These are phyloP conservation scores for Chrysanthemum lavandulifolium DNA, from an alignment of 129 eudicot genomes.

Conservation along the genomic window DNA sequence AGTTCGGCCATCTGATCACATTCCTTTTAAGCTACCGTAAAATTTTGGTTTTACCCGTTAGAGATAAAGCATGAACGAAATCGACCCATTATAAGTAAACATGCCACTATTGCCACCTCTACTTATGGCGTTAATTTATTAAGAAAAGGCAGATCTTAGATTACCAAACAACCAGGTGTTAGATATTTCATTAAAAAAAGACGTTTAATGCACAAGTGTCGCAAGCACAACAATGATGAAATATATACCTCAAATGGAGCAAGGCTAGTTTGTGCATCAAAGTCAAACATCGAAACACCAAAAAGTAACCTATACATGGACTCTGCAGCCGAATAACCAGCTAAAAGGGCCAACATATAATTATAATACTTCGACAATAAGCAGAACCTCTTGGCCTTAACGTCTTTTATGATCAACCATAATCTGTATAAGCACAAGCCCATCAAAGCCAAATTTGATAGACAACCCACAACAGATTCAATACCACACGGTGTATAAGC, in stretches of 20 bases:
- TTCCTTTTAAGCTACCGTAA: too few species aligned
- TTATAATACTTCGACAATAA: slow-evolving; percentile 48
- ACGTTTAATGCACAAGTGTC: background rate
- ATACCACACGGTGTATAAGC: slow-evolving; percentile 71
- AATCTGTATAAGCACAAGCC: slow-evolving; percentile 53
- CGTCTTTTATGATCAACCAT: slow-evolving; percentile 46
- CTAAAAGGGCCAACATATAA: slow-evolving; percentile 51
- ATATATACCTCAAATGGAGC: slow-evolving; percentile 69
- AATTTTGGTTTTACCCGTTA: too few species aligned
- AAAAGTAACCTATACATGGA: slow-evolving; percentile 53
- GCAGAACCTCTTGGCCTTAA: slow-evolving; percentile 45
- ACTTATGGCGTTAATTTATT: background rate
- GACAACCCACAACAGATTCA: slow-evolving; percentile 45
- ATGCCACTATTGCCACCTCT: too few species aligned
- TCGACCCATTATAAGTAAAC: too few species aligned
- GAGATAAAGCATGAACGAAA: too few species aligned
- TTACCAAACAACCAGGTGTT: background rate
- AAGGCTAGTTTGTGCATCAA: slow-evolving; percentile 46
- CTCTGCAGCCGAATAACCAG: slow-evolving; percentile 53
- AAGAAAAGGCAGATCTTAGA: slow-evolving; percentile 4
- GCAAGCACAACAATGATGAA: slow-evolving; percentile 7
- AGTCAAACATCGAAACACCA: slow-evolving; percentile 49
- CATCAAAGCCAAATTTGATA: slow-evolving; percentile 55
- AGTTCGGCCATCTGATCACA: too few species aligned
- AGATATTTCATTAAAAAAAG: background rate